Evolutionary conservation across 305 asterid species (phyloP).

Genomic region (Fraxinus sp.): DNA sequence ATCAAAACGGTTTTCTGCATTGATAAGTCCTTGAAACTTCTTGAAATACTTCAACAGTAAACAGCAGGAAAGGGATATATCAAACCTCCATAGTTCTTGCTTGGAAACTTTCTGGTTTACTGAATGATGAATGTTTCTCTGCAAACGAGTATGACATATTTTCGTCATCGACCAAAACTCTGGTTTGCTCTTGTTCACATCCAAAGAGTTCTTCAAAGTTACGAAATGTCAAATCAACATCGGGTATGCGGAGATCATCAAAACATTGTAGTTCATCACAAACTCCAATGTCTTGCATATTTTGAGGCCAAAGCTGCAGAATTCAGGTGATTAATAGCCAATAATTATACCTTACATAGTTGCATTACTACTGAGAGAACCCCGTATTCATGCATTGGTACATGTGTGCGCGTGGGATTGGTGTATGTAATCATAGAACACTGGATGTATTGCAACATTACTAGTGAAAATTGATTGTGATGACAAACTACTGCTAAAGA

Average conservation of each 20-base stretch:
- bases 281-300: conserved; percentile 80
- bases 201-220: conserved; percentile 68
- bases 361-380: neutral
- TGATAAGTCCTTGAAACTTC: neutral
- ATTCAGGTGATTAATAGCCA: neutral
- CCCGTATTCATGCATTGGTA: neutral
- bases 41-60: neutral
- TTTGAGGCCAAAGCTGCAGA: conserved; percentile 80
- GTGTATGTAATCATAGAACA: neutral
- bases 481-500: neutral
- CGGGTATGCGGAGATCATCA: conserved; percentile 69
- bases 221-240: conserved; percentile 67
- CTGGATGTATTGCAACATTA: neutral
- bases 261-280: conserved; percentile 55
- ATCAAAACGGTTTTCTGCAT: no score
- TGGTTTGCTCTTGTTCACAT: conserved; percentile 40
- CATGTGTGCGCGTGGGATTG: neutral
- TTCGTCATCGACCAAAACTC: conserved; percentile 22
- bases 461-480: neutral
- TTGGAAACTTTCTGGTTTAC: conserved; percentile 28
- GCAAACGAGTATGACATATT: conserved; percentile 34
- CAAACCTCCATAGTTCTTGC: conserved; percentile 43
- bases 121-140: conserved; percentile 30
- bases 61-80: neutral
- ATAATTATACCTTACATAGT: neutral